A percentile compares a stretch with the other conserved stretches of the same genome.
Evolutionary conservation across 192 early-diverging fungal species (phyloP).

Genomic region (Linnemannia zychae): DNA sequence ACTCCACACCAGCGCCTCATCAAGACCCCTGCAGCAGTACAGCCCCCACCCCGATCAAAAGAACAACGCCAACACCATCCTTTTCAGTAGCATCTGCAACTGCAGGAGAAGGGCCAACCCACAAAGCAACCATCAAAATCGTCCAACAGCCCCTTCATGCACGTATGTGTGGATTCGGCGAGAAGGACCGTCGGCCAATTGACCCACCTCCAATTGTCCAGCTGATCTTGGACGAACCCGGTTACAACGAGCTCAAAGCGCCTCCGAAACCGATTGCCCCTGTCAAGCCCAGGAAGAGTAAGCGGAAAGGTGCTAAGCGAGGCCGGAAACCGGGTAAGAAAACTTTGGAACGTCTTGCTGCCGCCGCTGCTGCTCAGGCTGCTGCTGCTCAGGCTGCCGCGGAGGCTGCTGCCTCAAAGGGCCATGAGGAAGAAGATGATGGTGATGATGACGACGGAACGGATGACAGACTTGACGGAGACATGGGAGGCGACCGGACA

Average conservation of each 20-base stretch:
- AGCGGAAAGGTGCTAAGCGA: neutral
- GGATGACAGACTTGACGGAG: neutral
- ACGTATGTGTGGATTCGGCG: slow-evolving; percentile 86
- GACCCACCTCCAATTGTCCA: slow-evolving; percentile 85
- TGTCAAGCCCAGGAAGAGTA: slow-evolving; percentile 7
- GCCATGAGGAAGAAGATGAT: neutral
- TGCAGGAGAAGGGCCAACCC: neutral
- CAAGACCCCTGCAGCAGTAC: neutral
- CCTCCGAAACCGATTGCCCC: slow-evolving; percentile 50
- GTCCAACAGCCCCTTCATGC: slow-evolving; percentile 83
- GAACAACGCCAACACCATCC: neutral
- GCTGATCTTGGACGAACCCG: slow-evolving; percentile 67
- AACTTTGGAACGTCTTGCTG: slow-evolving; percentile 29
- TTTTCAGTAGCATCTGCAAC: too few species aligned
- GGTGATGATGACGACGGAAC: neutral
- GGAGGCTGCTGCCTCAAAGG: neutral
- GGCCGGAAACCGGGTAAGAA: neutral
- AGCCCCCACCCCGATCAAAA: neutral
- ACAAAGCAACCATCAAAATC: slow-evolving; percentile 68
- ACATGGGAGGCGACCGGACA: neutral
- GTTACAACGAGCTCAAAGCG: slow-evolving; percentile 51
- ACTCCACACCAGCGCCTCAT: neutral
- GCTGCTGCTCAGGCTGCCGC: slow-evolving; percentile 64
- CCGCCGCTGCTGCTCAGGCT: slow-evolving; percentile 59
- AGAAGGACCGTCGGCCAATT: slow-evolving; percentile 84